Evolutionary conservation across 352 stramenopile species (phyloP).

Genomic region (Phytophthora cactorum): DNA sequence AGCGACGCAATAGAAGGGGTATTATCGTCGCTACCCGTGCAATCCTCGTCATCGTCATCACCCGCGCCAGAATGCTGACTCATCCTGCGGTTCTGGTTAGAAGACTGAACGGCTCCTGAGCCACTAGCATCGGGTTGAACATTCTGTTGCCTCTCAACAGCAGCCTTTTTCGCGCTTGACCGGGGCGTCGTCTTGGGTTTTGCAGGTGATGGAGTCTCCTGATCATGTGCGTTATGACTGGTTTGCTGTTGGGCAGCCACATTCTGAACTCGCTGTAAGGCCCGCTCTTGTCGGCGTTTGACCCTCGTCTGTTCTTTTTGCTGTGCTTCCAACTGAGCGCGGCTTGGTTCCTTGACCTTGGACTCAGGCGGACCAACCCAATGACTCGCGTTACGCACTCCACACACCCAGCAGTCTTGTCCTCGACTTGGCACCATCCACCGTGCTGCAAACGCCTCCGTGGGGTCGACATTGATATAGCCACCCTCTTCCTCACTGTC

Average conservation of each 20-base stretch:
- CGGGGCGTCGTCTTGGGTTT: conserved; percentile 21
- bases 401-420: conserved; percentile 77
- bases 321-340: conserved; percentile 16
- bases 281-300: conserved; percentile 23
- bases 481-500: conserved; percentile 58
- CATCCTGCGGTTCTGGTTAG: conserved; percentile 16
- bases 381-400: conserved; percentile 73
- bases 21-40: conserved; percentile 35
- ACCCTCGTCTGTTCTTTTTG: conserved; percentile 24
- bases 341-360: conserved; percentile 32
- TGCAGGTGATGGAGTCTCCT: conserved; percentile 13
- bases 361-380: conserved; percentile 54
- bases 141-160: conserved; percentile 8
- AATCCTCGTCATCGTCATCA: conserved; percentile 40
- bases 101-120: conserved; percentile 7
- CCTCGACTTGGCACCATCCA: conserved; percentile 75
- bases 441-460: conserved; percentile 63
- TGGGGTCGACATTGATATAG: conserved; percentile 80
- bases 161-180: conserved; percentile 18
- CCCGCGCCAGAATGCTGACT: conserved; percentile 21
- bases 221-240: conserved; percentile 2
- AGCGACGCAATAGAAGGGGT: conserved; percentile 34
- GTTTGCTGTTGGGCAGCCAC: conserved; percentile 11
- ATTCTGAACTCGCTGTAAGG: conserved; percentile 18
- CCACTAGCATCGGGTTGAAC: conserved; percentile 12